Base-by-base conservation (phyloP, 768 basidiomycete genomes). In the Dioszegia crocea region DNA sequence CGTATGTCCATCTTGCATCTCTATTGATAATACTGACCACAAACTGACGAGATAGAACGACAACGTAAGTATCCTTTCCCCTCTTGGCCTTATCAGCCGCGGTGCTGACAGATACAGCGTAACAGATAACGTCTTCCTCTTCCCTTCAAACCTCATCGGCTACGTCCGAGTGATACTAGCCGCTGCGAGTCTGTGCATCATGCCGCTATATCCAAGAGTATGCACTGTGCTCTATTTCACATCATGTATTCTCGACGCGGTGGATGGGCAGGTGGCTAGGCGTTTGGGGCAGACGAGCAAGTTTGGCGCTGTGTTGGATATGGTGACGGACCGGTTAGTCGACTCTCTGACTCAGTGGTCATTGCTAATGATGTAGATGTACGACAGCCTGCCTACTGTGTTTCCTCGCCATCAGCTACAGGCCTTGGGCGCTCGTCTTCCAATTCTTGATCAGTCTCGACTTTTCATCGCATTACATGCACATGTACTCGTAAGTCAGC, bases 381-480 rank as follows among this genome's bases (percentile, higher is more conserved):
- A 93, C 96, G 31, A 98, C 96, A 1, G 88, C 92, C 2, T 91
- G 93, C 75, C 81, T 99, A 52, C 81, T 99, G 26, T 94, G 91
- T 77, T 97, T 92, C 80, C 84, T 99, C 31, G 85, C 92, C 17
- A 87, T 87, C 10, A 90, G 84, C 51, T 98, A 97, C 79, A 91
- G 92, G 3, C 69, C 78, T n/a, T 89, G 81, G 62, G 88, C 93
- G 2, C 79, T 94, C 31, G 69, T 86, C 49, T 97, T 99, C 81
- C 91, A 96, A 78, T 87, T 89, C 79, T 84, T 99, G 61, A 99
- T 99, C 78, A 85, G 93, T 0, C 84, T 99, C 57, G 96, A 99
- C 77, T 99, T 99, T 76, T 87, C 88, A 68, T 94, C 91, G 66
- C 96, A 98, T 78, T 98, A 98, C 79, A 97, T 98, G 85, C 96